phyloP scores from a whole-genome alignment of 2,329 filamentous ascomycete species.

The Aspergillus calidoustus region DNA sequence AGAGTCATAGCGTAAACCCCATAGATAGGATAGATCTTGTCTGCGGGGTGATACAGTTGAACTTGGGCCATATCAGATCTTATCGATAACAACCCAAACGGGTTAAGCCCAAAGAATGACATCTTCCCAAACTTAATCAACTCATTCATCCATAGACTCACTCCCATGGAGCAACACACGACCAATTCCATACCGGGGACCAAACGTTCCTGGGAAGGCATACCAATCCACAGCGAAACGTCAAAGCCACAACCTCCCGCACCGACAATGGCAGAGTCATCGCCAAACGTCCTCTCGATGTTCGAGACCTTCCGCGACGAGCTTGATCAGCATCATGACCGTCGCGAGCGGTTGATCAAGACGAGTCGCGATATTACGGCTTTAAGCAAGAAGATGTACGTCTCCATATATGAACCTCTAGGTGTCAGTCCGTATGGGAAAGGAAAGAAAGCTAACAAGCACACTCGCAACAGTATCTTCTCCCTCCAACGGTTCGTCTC shows the following conservation, averaged over 20 bases:
- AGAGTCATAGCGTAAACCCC: too few species aligned
- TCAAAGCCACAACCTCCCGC: constrained; percentile 18
- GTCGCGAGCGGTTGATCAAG: constrained; percentile 87
- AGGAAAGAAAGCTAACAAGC: not conserved
- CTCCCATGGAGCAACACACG: constrained; percentile 1
- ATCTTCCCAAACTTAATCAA: constrained; percentile 15
- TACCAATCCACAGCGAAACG: constrained; percentile 26
- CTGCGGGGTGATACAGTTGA: not conserved
- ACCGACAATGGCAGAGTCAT: constrained; percentile 2
- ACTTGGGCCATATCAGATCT: not conserved
- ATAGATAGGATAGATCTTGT: not conserved
- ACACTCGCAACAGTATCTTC: constrained; percentile 68
- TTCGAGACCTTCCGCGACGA: constrained; percentile 86
- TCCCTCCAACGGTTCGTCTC: constrained; percentile 72
- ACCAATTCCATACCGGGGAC: constrained; percentile 35
- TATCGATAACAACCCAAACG: constrained; percentile 22
- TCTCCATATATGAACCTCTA: not conserved
- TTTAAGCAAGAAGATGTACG: constrained; percentile 94
- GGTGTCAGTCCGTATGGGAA: too few species aligned
- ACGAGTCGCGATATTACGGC: constrained; percentile 90
- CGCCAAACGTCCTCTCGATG: constrained; percentile 62
- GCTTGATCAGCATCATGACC: constrained; percentile 92
- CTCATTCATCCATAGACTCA: not conserved
- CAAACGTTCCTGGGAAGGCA: constrained; percentile 46
- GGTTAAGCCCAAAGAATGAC: constrained; percentile 20